Percentiles rank a stretch among this genome's conserved stretches.
Evolutionary conservation across 257 asterid genomes (phyloP).

Genomic region (Solanum ahanhuiri): DNA sequence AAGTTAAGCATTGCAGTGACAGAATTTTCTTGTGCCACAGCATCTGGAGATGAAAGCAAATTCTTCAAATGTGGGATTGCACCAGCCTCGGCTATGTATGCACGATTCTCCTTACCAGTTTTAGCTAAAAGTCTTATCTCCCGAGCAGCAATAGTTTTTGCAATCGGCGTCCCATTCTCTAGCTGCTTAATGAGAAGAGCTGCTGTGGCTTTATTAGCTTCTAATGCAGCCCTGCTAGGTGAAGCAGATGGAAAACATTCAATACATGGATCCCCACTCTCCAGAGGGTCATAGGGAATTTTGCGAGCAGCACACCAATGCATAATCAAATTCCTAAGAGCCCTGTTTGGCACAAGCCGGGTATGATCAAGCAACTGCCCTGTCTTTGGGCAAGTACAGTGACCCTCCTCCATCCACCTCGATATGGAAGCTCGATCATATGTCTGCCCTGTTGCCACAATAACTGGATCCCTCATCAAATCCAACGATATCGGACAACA

Average conservation of each 20-base stretch:
- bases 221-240: constrained; percentile 53
- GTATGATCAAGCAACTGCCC: constrained; percentile 73
- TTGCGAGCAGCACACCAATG: constrained; percentile 80
- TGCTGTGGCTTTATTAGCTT: constrained; percentile 70
- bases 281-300: constrained; percentile 48
- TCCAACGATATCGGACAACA: constrained; percentile 79
- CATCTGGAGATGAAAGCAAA: constrained; percentile 45
- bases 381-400: constrained; percentile 69
- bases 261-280: constrained; percentile 34
- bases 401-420: constrained; percentile 92
- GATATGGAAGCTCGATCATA: constrained; percentile 70
- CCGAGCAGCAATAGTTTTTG: constrained; percentile 66
- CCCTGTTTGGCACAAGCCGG: constrained; percentile 56
- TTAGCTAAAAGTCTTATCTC: constrained; percentile 78
- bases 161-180: constrained; percentile 43
- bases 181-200: constrained; percentile 52
- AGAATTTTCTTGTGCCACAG: constrained; percentile 77
- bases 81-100: constrained; percentile 77
- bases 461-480: constrained; percentile 84
- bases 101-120: constrained; percentile 66
- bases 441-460: constrained; percentile 83
- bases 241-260: constrained; percentile 19
- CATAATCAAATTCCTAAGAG: constrained; percentile 55
- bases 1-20: constrained; percentile 85
- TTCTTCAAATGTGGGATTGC: constrained; percentile 60